These are phyloP conservation scores for Sporothrix protearum DNA, from an alignment of 2,329 filamentous ascomycete species.

Conservation along the genomic window DNA sequence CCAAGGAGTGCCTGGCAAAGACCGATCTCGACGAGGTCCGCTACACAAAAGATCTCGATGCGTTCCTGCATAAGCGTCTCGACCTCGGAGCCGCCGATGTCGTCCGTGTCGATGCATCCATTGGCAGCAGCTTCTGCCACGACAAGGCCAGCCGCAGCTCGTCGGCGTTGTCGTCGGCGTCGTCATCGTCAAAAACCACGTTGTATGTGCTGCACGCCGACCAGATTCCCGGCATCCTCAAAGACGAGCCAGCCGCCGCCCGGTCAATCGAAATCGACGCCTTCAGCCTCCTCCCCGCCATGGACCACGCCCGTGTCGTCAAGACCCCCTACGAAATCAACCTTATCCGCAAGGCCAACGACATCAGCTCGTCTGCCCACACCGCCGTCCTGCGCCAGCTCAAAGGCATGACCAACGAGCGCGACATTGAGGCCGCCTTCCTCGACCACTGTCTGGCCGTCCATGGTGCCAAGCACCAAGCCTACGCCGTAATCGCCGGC, in stretches of 20 bases:
- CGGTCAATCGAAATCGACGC: slow-evolving; percentile 44
- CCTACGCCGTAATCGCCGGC: slow-evolving; percentile 86
- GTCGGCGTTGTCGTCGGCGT: not conserved
- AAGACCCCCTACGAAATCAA: slow-evolving; percentile 85
- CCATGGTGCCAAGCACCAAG: slow-evolving; percentile 67
- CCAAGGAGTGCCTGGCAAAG: slow-evolving; percentile 56
- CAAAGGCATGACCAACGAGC: slow-evolving; percentile 66
- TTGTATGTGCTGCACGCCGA: slow-evolving; percentile 45
- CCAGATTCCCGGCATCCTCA: slow-evolving; percentile 31
- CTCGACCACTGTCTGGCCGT: slow-evolving; percentile 66
- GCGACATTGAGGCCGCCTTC: slow-evolving; percentile 78
- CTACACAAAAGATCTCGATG: slow-evolving; percentile 48
- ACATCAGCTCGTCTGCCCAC: slow-evolving; percentile 75
- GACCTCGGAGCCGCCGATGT: slow-evolving; percentile 27
- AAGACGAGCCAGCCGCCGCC: not conserved
- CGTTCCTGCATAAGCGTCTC: slow-evolving; percentile 50
- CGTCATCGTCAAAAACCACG: slow-evolving; percentile 30
- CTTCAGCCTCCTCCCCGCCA: slow-evolving; percentile 60
- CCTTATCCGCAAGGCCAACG: slow-evolving; percentile 76
- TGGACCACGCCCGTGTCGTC: slow-evolving; percentile 74
- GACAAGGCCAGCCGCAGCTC: slow-evolving; percentile 14
- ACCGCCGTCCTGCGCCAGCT: slow-evolving; percentile 65
- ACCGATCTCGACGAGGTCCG: slow-evolving; percentile 70
- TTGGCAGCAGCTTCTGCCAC: slow-evolving; percentile 27
- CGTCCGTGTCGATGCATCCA: slow-evolving; percentile 17